Conservation (phyloP, 495 filamentous ascomycete genomes). For the Usnea hakonensis region DNA sequence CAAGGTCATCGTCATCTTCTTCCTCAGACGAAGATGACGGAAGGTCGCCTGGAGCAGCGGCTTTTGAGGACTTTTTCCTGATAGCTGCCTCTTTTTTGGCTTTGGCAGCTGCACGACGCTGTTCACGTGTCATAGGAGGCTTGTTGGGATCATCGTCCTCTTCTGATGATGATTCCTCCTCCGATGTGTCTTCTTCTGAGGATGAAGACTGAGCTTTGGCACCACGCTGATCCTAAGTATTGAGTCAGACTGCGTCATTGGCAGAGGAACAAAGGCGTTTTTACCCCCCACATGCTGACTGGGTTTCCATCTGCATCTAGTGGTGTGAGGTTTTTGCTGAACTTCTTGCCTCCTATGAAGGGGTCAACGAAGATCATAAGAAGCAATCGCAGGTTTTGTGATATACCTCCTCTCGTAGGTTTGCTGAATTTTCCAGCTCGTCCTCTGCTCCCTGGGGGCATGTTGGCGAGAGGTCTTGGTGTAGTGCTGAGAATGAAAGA, state of each 20-base stretch:
- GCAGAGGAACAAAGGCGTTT: constrained; percentile 23
- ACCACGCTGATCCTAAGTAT: constrained; percentile 41
- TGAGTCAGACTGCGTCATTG: constrained; percentile 1
- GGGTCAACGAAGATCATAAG: constrained; percentile 15
- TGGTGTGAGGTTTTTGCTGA: constrained; percentile 80
- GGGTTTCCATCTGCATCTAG: constrained; percentile 76
- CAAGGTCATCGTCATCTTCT: constrained; percentile 54
- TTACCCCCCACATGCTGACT: constrained; percentile 68
- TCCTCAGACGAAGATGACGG: constrained; percentile 57
- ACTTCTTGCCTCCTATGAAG: constrained; percentile 79
- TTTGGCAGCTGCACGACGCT: constrained; percentile 81
- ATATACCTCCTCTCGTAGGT: constrained; percentile 79
- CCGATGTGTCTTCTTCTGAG: constrained; percentile 38
- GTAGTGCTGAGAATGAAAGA: neutral
- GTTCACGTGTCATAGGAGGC: constrained; percentile 62
- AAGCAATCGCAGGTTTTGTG: neutral
- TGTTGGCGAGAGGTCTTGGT: constrained; percentile 26
- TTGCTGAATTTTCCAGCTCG: constrained; percentile 92
- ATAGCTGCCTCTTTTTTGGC: constrained; percentile 85
- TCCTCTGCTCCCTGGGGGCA: constrained; percentile 62
- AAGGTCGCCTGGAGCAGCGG: constrained; percentile 73
- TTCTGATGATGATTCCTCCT: constrained; percentile 33
- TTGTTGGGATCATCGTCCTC: constrained; percentile 39
- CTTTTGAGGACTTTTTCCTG: constrained; percentile 53
- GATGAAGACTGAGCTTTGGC: constrained; percentile 35